These are phyloP conservation scores for Sporothrix globosa DNA, from an alignment of 2,329 filamentous ascomycete species.

Conservation along the genomic window DNA sequence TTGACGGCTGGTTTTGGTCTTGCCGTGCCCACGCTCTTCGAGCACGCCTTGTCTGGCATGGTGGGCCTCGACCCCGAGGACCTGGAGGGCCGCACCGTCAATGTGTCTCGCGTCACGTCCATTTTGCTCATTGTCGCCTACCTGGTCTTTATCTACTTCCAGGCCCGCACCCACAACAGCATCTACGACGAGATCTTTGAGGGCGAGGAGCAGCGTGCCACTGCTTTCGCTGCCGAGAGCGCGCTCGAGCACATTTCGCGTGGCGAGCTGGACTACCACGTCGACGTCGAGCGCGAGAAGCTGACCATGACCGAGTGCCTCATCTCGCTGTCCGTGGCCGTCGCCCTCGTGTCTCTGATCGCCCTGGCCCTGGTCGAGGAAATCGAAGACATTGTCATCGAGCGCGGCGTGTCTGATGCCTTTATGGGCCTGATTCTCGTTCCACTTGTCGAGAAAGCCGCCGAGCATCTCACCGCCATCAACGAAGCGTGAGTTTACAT, in stretches of 20 bases:
- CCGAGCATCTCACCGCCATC: slow-evolving; percentile 80
- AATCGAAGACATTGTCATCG: slow-evolving; percentile 62
- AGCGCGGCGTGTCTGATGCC: slow-evolving; percentile 53
- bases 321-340: slow-evolving; percentile 64
- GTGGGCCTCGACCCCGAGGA: slow-evolving; percentile 41
- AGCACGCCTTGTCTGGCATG: slow-evolving; percentile 47
- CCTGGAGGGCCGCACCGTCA: slow-evolving; percentile 58
- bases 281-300: slow-evolving; percentile 62
- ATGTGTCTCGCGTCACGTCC: slow-evolving; percentile 71
- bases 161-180: slow-evolving; percentile 74
- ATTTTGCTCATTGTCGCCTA: slow-evolving; percentile 73
- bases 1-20: slow-evolving; percentile 67
- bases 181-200: slow-evolving; percentile 76
- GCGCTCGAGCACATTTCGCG: slow-evolving; percentile 17
- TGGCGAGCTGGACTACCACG: slow-evolving; percentile 49
- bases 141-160: slow-evolving; percentile 69
- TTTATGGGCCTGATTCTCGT: slow-evolving; percentile 74
- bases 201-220: slow-evolving; percentile 68
- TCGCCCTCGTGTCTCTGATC: slow-evolving; percentile 72
- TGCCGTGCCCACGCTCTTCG: slow-evolving; percentile 60
- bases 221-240: slow-evolving; percentile 35
- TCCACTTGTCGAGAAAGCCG: slow-evolving; percentile 81
- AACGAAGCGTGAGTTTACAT: slow-evolving; percentile 65
- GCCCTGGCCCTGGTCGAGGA: slow-evolving; percentile 73
- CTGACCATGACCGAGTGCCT: slow-evolving; percentile 75